Percentiles rank a stretch among this genome's conserved stretches.
phyloP scores from a whole-genome alignment of 805 yeast species.

The Saccharomycopsis selenospora region DNA sequence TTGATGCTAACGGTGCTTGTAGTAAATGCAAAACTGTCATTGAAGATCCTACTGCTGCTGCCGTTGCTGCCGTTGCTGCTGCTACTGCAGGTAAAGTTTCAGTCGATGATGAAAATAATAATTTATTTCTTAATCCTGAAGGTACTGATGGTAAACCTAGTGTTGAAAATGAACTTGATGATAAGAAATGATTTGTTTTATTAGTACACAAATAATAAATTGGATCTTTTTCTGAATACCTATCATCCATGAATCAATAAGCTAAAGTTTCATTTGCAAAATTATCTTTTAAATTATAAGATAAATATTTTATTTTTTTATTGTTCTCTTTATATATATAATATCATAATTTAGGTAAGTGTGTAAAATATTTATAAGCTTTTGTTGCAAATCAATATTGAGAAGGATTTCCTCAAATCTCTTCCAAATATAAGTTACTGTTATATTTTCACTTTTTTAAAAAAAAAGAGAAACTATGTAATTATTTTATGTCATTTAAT shows the following conservation, averaged over 20 bases:
- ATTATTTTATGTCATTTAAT: no score
- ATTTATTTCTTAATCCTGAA: slow-evolving; percentile 21
- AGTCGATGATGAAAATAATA: slow-evolving; percentile 14
- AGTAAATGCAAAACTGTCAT: not conserved
- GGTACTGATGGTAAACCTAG: no score
- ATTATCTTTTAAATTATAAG: slow-evolving; percentile 4
- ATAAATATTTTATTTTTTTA: slow-evolving; percentile 2
- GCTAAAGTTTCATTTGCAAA: slow-evolving; percentile 7
- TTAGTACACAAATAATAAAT: slow-evolving; percentile 7
- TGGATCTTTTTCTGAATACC: slow-evolving; percentile 5
- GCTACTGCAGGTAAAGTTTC: not conserved
- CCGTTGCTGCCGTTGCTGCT: slow-evolving; percentile 8
- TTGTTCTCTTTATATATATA: not conserved
- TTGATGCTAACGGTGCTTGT: slow-evolving; percentile 3
- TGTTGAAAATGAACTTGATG: not conserved
- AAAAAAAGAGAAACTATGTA: no score
- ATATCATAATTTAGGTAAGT: slow-evolving; percentile 10
- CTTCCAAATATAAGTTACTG: no score
- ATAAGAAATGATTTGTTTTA: no score
- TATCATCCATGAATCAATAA: slow-evolving; percentile 12
- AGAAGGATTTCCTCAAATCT: slow-evolving; percentile 11
- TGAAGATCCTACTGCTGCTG: not conserved
- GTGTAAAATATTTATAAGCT: not conserved
- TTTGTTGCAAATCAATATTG: slow-evolving; percentile 13
- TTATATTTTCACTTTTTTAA: no score